phyloP scores from a whole-genome alignment of 2,329 filamentous ascomycete species.

The Pestalotiopsis sp. region DNA sequence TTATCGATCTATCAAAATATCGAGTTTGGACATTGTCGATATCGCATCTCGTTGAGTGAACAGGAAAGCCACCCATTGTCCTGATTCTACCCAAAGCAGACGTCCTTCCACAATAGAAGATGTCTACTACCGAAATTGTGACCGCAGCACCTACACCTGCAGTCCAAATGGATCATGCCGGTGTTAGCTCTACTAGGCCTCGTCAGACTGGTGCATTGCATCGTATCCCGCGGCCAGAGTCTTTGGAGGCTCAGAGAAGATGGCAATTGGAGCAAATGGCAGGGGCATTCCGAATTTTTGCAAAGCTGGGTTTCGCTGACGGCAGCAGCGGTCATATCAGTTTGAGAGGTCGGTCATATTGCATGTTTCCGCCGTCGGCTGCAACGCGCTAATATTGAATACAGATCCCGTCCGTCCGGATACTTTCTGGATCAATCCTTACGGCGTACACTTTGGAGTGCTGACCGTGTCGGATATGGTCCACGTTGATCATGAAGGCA shows the following conservation, averaged over 20 bases:
- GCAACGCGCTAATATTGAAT: not conserved
- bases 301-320: conserved; percentile 60
- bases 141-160: not conserved
- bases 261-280: conserved; percentile 50
- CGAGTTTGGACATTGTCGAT: too few relatives aligned
- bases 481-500: conserved; percentile 60
- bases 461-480: conserved; percentile 66
- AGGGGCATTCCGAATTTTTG: conserved; percentile 61
- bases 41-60: too few relatives aligned
- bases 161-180: not conserved
- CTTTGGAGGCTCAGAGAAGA: conserved; percentile 14
- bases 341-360: conserved; percentile 7
- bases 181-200: not conserved
- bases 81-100: too few relatives aligned
- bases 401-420: conserved; percentile 59
- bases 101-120: not conserved
- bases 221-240: conserved; percentile 13
- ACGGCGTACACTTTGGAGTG: conserved; percentile 64
- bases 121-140: not conserved
- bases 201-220: not conserved
- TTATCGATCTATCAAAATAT: too few relatives aligned
- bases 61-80: too few relatives aligned
- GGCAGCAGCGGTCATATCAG: conserved; percentile 64
- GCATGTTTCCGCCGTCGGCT: not conserved
- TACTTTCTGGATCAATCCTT: conserved; percentile 69